These are phyloP conservation scores for Amphichorda felina DNA, from an alignment of 2,329 filamentous ascomycete species.

Conservation along the genomic window DNA sequence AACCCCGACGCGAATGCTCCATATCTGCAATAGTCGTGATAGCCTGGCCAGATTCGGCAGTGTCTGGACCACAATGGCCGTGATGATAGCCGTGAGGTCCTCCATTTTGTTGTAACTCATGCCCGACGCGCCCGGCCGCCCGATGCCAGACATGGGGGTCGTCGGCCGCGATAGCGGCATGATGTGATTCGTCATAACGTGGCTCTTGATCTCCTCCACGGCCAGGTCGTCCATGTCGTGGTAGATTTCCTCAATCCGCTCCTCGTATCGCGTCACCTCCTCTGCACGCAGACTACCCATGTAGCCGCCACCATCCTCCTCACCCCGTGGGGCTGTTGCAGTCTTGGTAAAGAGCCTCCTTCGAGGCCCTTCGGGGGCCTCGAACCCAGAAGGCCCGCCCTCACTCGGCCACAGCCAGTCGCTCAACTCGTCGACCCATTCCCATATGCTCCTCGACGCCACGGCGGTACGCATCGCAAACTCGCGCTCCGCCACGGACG, in stretches of 20 bases:
- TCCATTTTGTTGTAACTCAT: constrained; percentile 58
- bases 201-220: constrained; percentile 79
- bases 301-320: constrained; percentile 30
- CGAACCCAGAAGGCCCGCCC: constrained; percentile 40
- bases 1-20: constrained; percentile 67
- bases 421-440: constrained; percentile 63
- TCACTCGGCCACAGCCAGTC: constrained; percentile 44
- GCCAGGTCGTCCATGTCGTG: constrained; percentile 57
- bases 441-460: constrained; percentile 58
- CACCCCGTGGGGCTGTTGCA: constrained; percentile 7
- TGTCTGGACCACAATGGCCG: constrained; percentile 81
- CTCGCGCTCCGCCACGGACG: constrained; percentile 54
- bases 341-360: constrained; percentile 7
- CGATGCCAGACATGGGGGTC: constrained; percentile 17
- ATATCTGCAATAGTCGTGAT: constrained; percentile 59
- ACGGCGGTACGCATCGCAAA: constrained; percentile 60
- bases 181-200: constrained; percentile 74
- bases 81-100: constrained; percentile 82
- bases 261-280: constrained; percentile 57
- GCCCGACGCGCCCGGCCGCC: constrained; percentile 6
- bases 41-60: constrained; percentile 71
- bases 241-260: constrained; percentile 61
- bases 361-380: constrained; percentile 29
- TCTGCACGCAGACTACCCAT: constrained; percentile 59
- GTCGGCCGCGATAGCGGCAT: constrained; percentile 33